Evolutionary conservation across 345 rosid species (phyloP).

Genomic region (Ricinus communis): DNA sequence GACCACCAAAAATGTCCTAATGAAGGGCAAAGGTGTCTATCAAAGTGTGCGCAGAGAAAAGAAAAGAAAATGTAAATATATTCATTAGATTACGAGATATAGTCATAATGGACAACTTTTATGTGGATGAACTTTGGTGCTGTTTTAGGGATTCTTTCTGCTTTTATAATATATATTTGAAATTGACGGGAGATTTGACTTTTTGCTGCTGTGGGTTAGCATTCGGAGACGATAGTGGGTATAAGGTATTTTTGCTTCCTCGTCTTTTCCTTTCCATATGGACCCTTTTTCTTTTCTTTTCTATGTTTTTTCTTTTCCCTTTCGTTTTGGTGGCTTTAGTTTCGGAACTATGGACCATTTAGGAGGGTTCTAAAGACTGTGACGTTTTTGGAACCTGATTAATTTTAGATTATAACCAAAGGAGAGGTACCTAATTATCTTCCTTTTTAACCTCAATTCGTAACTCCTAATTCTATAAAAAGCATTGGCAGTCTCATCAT

Average conservation of each 20-base stretch:
- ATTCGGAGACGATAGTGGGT: not conserved
- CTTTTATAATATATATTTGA: conserved; percentile 6
- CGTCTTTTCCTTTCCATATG: conserved; percentile 7
- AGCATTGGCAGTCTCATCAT: not conserved
- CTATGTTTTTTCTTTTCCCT: not conserved
- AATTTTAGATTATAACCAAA: not conserved
- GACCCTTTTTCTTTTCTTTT: not conserved
- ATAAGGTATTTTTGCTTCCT: conserved; percentile 5
- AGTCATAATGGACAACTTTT: conserved; percentile 18
- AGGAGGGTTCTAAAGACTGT: conserved; percentile 25
- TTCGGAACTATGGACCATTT: conserved; percentile 27
- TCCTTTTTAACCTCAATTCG: not conserved
- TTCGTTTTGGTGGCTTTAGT: conserved; percentile 16
- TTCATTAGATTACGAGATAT: too few relatives aligned
- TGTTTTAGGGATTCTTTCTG: conserved; percentile 15
- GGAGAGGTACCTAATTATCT: not conserved
- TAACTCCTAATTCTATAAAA: not conserved
- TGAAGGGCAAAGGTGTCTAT: not conserved
- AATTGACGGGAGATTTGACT: conserved; percentile 43
- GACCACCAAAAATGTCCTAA: not conserved
- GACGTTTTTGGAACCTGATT: conserved; percentile 18
- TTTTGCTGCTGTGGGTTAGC: conserved; percentile 29
- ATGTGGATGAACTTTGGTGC: conserved; percentile 22
- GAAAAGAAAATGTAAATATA: not conserved
- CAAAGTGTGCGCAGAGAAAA: not conserved